Evolutionary conservation across 345 rosid species (phyloP).

Genomic region (Euphorbia tirucalli): DNA sequence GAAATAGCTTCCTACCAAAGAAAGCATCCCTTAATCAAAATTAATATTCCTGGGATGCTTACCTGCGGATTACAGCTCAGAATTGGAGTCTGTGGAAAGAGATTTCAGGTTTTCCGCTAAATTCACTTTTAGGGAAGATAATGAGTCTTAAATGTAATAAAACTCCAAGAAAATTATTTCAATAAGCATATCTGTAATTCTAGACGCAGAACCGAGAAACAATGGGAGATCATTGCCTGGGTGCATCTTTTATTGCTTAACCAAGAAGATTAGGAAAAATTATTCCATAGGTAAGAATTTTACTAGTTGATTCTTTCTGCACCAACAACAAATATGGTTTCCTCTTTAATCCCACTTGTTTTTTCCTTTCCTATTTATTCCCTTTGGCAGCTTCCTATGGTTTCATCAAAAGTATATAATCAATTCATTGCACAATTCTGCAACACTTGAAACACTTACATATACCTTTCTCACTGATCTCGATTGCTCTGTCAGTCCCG

Average conservation of each 20-base stretch:
- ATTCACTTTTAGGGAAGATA: no score
- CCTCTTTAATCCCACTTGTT: slow-evolving; percentile 5
- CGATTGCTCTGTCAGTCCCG: neutral
- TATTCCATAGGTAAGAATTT: slow-evolving; percentile 36
- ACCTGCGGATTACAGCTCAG: no score
- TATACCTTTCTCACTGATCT: slow-evolving; percentile 8
- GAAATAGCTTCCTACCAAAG: neutral
- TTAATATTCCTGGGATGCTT: no score
- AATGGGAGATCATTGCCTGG: no score
- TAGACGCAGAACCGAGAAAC: neutral
- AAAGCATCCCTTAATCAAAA: neutral
- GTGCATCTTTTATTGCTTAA: slow-evolving; percentile 34
- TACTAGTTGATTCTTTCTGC: slow-evolving; percentile 13
- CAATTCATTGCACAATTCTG: neutral
- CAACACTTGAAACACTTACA: slow-evolving; percentile 4
- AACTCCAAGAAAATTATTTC: no score
- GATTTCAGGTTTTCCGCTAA: no score
- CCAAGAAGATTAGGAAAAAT: slow-evolving; percentile 27
- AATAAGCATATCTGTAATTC: no score
- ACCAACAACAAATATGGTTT: slow-evolving; percentile 19
- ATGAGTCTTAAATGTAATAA: neutral
- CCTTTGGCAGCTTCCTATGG: slow-evolving; percentile 9
- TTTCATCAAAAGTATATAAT: neutral
- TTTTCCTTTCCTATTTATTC: slow-evolving; percentile 18
- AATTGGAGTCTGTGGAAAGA: no score